Conservation (phyloP, 208 protist species). For the Trypanosoma cruzi region DNA sequence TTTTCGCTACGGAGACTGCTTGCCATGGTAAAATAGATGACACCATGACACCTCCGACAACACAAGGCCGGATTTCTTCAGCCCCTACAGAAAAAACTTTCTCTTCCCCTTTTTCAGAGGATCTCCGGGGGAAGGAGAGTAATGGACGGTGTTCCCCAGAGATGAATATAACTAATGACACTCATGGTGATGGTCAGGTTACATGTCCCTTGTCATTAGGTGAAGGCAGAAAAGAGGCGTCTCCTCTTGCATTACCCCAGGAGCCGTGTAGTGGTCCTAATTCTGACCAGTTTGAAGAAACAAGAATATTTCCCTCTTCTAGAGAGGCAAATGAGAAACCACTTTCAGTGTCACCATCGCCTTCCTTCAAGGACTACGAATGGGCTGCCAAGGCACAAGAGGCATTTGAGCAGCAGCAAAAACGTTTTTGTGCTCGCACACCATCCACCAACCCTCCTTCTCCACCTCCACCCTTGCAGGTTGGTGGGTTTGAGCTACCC, state of each 20-base stretch:
- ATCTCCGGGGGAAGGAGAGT: background rate
- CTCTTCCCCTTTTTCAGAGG: background rate
- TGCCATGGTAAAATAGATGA: background rate
- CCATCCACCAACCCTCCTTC: conserved; percentile 15
- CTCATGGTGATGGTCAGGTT: background rate
- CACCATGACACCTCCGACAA: background rate
- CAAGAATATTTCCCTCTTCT: background rate
- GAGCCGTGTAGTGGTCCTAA: background rate
- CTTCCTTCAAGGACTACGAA: conserved; percentile 38
- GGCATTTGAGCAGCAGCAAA: conserved; percentile 43
- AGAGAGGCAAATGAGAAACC: background rate
- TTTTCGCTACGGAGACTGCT: background rate
- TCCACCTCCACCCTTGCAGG: conserved; percentile 11
- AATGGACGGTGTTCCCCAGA: background rate
- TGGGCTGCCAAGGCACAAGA: conserved; percentile 49
- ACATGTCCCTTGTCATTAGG: conserved; percentile 1
- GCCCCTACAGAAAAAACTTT: background rate
- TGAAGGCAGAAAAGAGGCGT: conserved; percentile 3
- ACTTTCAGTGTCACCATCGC: conserved; percentile 21
- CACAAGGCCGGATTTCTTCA: background rate
- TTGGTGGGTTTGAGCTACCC: conserved; percentile 26
- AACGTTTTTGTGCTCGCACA: conserved; percentile 25
- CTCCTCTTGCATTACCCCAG: background rate
- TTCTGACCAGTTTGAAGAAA: background rate
- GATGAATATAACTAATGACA: background rate